These are phyloP conservation scores for Kondoa malvinella DNA, from an alignment of 768 basidiomycete genomes.

Conservation along the genomic window DNA sequence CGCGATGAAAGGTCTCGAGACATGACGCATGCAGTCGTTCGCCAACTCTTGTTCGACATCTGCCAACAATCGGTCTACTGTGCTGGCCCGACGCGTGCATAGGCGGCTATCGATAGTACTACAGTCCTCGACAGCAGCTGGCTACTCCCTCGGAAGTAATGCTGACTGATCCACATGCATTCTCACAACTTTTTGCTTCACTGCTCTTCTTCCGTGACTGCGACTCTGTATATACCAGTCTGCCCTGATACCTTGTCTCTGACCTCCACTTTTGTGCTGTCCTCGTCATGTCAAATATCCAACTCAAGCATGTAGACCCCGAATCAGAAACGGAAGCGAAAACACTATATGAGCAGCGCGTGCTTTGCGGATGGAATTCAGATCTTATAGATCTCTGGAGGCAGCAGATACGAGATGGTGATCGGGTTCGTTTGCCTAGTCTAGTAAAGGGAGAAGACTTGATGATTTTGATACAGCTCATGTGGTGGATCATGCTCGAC, in stretches of 20 bases:
- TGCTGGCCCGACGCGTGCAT: too few relatives aligned
- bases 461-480: background rate
- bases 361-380: background rate
- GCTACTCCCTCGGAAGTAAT: too few relatives aligned
- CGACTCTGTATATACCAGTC: too few relatives aligned
- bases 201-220: too few relatives aligned
- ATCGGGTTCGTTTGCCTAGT: background rate
- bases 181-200: too few relatives aligned
- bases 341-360: background rate
- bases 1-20: background rate
- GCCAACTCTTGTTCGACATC: background rate
- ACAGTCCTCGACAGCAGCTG: too few relatives aligned
- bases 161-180: too few relatives aligned
- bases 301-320: too few relatives aligned
- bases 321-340: background rate
- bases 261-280: too few relatives aligned
- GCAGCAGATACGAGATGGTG: background rate
- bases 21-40: background rate
- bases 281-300: too few relatives aligned
- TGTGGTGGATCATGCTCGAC: background rate
- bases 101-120: too few relatives aligned
- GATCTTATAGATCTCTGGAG: background rate
- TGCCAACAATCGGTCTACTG: background rate
- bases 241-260: too few relatives aligned
- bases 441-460: background rate